phyloP scores from a whole-genome alignment of 2,329 filamentous ascomycete genomes.

The Cadophora sp. region DNA sequence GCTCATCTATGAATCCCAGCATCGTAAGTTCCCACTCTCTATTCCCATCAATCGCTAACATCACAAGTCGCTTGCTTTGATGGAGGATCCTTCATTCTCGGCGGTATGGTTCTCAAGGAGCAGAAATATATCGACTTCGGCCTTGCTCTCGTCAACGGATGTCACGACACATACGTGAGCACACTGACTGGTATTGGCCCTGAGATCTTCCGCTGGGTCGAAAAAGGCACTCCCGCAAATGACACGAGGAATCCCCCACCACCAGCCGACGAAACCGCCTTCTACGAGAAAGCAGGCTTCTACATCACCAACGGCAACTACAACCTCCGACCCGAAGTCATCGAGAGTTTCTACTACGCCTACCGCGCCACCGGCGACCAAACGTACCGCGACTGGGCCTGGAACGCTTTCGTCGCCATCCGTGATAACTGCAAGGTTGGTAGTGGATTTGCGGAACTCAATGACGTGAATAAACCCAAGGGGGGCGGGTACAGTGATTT shows the following conservation, averaged over 20 bases:
- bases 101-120: constrained; percentile 71
- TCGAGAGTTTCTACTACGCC: constrained; percentile 88
- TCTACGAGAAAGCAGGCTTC: constrained; percentile 74
- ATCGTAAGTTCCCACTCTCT: constrained; percentile 38
- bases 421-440: constrained; percentile 66
- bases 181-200: constrained; percentile 80
- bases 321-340: constrained; percentile 78
- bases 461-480: constrained; percentile 66
- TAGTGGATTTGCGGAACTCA: constrained; percentile 71
- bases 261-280: constrained; percentile 56
- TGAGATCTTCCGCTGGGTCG: constrained; percentile 71
- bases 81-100: constrained; percentile 85
- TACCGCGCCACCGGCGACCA: constrained; percentile 78
- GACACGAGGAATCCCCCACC: constrained; percentile 49
- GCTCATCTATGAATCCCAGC: constrained; percentile 55
- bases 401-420: constrained; percentile 77
- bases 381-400: constrained; percentile 85
- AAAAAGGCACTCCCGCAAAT: constrained; percentile 48
- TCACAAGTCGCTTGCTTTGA: constrained; percentile 76
- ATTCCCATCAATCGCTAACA: constrained; percentile 13
- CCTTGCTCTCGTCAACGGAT: constrained; percentile 72
- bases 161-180: constrained; percentile 73
- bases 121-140: constrained; percentile 77
- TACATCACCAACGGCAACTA: constrained; percentile 70
- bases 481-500: constrained; percentile 71